phyloP scores from a whole-genome alignment of 805 yeast species.

The Candida qinlingensis region DNA sequence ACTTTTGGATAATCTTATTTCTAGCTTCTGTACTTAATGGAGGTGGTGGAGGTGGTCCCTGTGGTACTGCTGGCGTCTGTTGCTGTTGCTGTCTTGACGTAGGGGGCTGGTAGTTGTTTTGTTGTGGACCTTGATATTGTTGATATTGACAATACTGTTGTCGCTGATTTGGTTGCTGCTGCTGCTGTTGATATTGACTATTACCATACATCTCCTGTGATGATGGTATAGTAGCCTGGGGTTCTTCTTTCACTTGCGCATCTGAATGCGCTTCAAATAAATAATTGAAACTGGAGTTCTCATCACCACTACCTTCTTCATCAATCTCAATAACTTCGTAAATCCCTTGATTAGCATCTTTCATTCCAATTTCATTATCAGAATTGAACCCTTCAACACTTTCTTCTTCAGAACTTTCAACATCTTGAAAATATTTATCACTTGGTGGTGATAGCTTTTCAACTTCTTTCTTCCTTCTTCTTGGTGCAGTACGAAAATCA shows the following conservation, averaged over 20 bases:
- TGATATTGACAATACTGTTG: conserved; percentile 8
- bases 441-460: neutral
- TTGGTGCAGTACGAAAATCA: conserved; percentile 4
- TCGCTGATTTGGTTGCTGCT: neutral
- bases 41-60: neutral
- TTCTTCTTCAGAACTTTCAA: conserved; percentile 12
- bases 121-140: neutral
- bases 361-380: neutral
- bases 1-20: neutral
- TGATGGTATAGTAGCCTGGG: neutral
- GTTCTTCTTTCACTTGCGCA: neutral
- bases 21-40: neutral
- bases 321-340: conserved; percentile 2
- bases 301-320: neutral
- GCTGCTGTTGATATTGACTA: conserved; percentile 1
- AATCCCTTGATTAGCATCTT: neutral
- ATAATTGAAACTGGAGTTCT: neutral
- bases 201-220: conserved; percentile 1
- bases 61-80: neutral
- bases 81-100: too few species aligned
- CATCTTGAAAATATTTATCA: conserved; percentile 11
- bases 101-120: neutral
- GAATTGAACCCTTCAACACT: neutral
- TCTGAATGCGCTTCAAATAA: neutral
- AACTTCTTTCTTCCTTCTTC: conserved; percentile 5